Base-by-base conservation (phyloP, 2,329 filamentous ascomycete species). In the Talaromyces amestolkiae region DNA sequence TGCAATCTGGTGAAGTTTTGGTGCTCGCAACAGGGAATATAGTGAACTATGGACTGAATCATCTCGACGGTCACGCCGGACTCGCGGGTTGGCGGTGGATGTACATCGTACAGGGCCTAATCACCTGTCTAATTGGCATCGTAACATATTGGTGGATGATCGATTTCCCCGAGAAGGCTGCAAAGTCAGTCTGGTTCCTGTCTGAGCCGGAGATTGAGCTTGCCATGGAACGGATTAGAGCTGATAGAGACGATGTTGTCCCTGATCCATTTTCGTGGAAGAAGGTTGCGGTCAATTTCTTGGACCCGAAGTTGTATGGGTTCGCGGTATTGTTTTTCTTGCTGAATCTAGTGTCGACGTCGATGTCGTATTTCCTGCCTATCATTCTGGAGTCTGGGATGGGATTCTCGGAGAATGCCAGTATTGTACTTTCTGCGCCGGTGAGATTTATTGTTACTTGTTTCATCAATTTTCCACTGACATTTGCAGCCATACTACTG, bases 71-170 rank as follows among this genome's bases (percentile, higher is more conserved):
- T 1, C 78, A 74, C 10, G 80, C 78, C 1, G 84, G 84, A 5
- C 71, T 90, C 27, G 82, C 82, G 10, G 87, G 88, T 2, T 90
- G 88, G 87, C 84, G 86, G 33, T 90, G 85, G 81, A 90, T 90
- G 87, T 91, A 87, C 69, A 74, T 90, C 0, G 85, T 90, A 0
- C 87, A 90, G 70, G 88, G 88, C 0, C 71, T 85, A 10, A 86
- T 90, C 69, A 83, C 88, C 4, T 82, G 82, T 66, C 64, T 86
- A 24, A 76, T 91, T 22, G 87, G 87, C 3, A 70, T 88, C 35
- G 65, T 82, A 13, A 89, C 87, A 0, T 90, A 87, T 71, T 89
- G 87, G 81, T 90, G 88, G 88, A 89, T 91, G 78, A 81, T 90
- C 49, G 87, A 90, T 71, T 90, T 91, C 68, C 88, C 88, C 0